Conservation (phyloP, 2,329 filamentous ascomycete species). For the Ophiostoma sp. region DNA sequence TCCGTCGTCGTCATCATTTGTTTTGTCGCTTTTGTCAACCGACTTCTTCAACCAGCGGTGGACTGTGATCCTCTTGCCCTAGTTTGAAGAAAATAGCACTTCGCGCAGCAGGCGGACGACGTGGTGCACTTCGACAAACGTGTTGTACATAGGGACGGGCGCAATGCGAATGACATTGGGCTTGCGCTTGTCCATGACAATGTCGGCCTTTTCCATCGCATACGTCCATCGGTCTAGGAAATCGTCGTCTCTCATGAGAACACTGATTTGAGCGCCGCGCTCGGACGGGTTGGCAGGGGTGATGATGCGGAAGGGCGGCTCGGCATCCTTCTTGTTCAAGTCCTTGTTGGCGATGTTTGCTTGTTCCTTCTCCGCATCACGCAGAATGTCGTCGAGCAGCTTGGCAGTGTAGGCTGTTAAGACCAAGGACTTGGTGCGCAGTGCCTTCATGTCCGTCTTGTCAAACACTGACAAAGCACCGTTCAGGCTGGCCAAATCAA, state of each 20-base stretch:
- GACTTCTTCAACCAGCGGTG: not conserved
- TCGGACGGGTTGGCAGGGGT: conserved; percentile 68
- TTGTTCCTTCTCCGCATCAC: conserved; percentile 29
- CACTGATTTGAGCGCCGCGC: conserved; percentile 76
- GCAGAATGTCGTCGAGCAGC: conserved; percentile 54
- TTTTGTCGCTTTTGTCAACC: not conserved
- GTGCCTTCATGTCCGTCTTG: conserved; percentile 65
- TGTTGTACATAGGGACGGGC: conserved; percentile 81
- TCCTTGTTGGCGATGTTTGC: not conserved
- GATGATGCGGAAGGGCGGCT: conserved; percentile 59
- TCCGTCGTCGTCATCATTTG: not conserved
- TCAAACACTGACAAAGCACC: conserved; percentile 74
- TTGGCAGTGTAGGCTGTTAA: conserved; percentile 77
- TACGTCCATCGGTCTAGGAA: conserved; percentile 61
- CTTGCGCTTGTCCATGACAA: conserved; percentile 80
- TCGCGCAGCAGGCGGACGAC: conserved; percentile 33
- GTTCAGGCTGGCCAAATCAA: conserved; percentile 74
- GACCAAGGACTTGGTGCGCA: conserved; percentile 70
- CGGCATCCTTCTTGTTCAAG: not conserved
- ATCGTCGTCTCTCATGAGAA: conserved; percentile 63
- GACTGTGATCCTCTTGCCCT: not conserved
- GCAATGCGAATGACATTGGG: conserved; percentile 84
- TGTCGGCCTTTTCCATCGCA: conserved; percentile 64
- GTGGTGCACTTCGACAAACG: conserved; percentile 64
- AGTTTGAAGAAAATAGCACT: not conserved